phyloP scores from a whole-genome alignment of 129 eudicot species.

The Calendula officinalis region DNA sequence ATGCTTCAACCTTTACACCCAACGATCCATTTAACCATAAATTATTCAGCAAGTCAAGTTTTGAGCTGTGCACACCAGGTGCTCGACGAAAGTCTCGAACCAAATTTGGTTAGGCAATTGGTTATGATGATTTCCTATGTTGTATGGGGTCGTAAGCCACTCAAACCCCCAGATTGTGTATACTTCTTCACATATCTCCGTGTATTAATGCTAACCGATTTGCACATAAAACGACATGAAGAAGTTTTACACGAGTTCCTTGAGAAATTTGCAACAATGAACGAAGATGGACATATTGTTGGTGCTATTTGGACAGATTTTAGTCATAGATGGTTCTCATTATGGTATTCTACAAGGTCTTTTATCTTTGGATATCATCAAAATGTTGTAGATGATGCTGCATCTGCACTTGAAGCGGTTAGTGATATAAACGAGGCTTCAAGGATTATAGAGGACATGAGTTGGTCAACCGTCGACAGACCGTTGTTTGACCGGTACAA shows the following conservation, averaged over 20 bases:
- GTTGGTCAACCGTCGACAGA: conserved; percentile 64
- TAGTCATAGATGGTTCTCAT: conserved; percentile 78
- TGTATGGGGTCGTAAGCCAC: too few species aligned
- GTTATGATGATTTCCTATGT: too few species aligned
- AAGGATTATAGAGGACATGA: conserved; percentile 71
- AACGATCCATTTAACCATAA: too few species aligned
- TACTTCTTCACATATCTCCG: too few species aligned
- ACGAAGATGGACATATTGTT: conserved; percentile 39
- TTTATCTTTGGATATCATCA: conserved; percentile 43
- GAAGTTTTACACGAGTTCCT: conserved; percentile 48
- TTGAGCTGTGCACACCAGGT: too few species aligned
- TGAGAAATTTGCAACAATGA: conserved; percentile 29
- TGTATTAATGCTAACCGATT: conserved; percentile 67
- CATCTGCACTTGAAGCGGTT: conserved; percentile 59
- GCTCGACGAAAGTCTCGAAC: too few species aligned
- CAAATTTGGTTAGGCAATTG: too few species aligned
- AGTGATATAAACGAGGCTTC: conserved; percentile 77
- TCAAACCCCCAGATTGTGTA: too few species aligned
- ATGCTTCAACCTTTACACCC: too few species aligned
- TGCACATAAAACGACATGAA: conserved; percentile 66
- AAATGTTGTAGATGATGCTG: conserved; percentile 78
- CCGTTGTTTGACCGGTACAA: conserved; percentile 63
- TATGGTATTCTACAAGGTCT: conserved; percentile 74
- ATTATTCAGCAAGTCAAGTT: too few species aligned
- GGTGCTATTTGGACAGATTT: conserved; percentile 78